A percentile compares a stretch with the other conserved stretches of the same genome.
Conservation (phyloP, 805 yeast species). For the Yarrowia keelungensis region DNA sequence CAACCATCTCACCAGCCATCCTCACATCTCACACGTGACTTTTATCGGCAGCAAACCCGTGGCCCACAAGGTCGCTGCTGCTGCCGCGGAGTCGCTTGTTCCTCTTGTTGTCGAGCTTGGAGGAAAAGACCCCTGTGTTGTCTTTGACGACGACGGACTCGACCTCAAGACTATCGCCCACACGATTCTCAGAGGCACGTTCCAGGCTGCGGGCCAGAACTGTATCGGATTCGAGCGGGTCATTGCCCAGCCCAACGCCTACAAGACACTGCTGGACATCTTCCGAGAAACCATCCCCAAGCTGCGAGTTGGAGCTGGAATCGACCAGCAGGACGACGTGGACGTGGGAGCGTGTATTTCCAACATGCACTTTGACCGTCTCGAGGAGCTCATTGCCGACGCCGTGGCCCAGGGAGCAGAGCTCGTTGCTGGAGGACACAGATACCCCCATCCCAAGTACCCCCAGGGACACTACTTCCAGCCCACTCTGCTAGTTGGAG, state of each 20-base stretch:
- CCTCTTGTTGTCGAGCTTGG: constrained; percentile 97
- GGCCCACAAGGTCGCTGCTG: constrained; percentile 82
- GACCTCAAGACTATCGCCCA: constrained; percentile 62
- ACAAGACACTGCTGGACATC: constrained; percentile 65
- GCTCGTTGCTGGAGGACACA: constrained; percentile 79
- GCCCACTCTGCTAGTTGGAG: constrained; percentile 88
- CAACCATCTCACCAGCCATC: constrained; percentile 82
- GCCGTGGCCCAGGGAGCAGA: constrained; percentile 86
- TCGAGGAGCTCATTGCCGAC: constrained; percentile 71
- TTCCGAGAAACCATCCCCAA: constrained; percentile 63
- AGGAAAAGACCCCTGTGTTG: constrained; percentile 91
- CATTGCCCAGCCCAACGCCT: constrained; percentile 74
- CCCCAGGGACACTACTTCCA: constrained; percentile 94
- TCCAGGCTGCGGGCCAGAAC: constrained; percentile 97
- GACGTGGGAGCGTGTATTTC: constrained; percentile 97
- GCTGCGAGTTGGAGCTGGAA: constrained; percentile 85
- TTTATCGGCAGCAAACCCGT: constrained; percentile 96
- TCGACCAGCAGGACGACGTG: constrained; percentile 86
- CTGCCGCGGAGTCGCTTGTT: constrained; percentile 85
- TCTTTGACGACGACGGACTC: constrained; percentile 67
- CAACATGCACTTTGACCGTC: constrained; percentile 69
- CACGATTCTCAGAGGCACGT: constrained; percentile 89
- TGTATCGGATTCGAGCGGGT: constrained; percentile 98
- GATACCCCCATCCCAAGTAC: constrained; percentile 84
- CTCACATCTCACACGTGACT: constrained; percentile 83